A percentile compares a stretch with the other conserved stretches of the same genome.
Conservation (phyloP, 1,284 basidiomycete species). For the Athelia sp. region DNA sequence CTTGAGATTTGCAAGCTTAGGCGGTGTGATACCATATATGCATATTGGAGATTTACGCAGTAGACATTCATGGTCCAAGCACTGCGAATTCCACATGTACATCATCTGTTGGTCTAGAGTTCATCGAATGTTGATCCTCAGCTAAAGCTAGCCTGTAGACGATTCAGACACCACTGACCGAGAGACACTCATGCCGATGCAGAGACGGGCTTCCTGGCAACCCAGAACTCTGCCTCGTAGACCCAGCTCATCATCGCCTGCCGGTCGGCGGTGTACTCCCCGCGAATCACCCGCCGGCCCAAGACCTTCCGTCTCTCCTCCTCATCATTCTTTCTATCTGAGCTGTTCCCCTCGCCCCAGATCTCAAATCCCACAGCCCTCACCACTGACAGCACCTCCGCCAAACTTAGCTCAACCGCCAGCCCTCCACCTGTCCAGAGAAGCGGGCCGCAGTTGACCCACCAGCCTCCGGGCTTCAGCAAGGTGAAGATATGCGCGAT, state of each 20-base stretch:
- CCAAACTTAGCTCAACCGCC: slow-evolving; percentile 56
- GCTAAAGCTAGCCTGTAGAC: no score
- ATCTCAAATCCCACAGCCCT: slow-evolving; percentile 48
- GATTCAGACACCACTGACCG: no score
- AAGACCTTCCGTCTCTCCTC: slow-evolving; percentile 5
- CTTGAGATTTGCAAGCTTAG: no score
- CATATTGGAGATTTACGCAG: no score
- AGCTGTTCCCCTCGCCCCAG: slow-evolving; percentile 7
- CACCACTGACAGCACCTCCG: slow-evolving; percentile 49
- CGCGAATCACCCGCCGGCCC: slow-evolving; percentile 39
- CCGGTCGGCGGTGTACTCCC: slow-evolving; percentile 59
- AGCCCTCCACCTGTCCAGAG: slow-evolving; percentile 54
- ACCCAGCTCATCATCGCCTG: slow-evolving; percentile 65
- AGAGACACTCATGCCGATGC: no score
- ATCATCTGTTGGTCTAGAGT: no score
- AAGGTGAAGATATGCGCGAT: slow-evolving; percentile 47
- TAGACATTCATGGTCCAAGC: no score
- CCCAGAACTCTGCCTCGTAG: slow-evolving; percentile 64
- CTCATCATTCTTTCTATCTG: slow-evolving; percentile 3
- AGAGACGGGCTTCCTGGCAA: slow-evolving; percentile 41
- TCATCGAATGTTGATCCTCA: no score
- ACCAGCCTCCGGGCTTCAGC: slow-evolving; percentile 51
- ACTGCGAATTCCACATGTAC: no score
- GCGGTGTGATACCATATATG: no score
- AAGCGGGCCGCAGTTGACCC: slow-evolving; percentile 67